Base-by-base conservation (phyloP, 495 filamentous ascomycete genomes). In the Trypethelium eluteriae region DNA sequence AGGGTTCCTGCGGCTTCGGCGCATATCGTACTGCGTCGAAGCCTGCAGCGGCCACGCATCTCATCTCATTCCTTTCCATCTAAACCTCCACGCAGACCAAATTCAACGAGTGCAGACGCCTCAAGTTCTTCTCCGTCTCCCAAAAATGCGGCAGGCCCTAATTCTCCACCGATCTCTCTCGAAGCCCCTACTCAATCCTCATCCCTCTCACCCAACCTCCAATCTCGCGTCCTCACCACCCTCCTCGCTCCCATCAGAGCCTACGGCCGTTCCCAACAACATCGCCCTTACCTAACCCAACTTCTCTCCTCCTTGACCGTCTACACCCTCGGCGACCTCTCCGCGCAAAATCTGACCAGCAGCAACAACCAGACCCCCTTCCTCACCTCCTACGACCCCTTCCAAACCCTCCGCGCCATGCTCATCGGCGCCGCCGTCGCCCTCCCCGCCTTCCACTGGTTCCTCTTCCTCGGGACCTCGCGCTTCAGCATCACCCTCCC, bases 391-490 rank as follows among this genome's bases (percentile, higher is more conserved):
- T 93, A 94, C 73, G 88, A 91, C 70, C 85, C 88, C 9, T 79
- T 76, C 66, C 81, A 90, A 66, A 94, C 90, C 11, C 74, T 82
- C 63, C 79, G 92, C 63, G 86, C 91, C 67, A 71, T 96, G 75
- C 72, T 84, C 12, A 91, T 96, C 70, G 91, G 92, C 7, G 82
- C 80, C 1, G 80, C 86, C 64, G 81, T 82, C 62, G 86, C 88
- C 53, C 89, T 96, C 65, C 93, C 93, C 11, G 82, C 82, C 62
- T 96, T 92, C 76, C 81, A 85, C 46, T 97, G 92, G 90, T 94
- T 95, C 78, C 80, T 91, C 69, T 95, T 86, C 76, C 84, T 96
- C 14, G 85, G 87, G 36, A 81, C 62, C 41, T 3, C 38, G 2
- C 38, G 62, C 53, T 59, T 59, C 53, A 59, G 7, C 53, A 18